Percentiles rank a stretch among this genome's conserved stretches.
These are phyloP conservation scores for Pistacia integerrima DNA, from an alignment of 345 rosid species.

Conservation along the genomic window DNA sequence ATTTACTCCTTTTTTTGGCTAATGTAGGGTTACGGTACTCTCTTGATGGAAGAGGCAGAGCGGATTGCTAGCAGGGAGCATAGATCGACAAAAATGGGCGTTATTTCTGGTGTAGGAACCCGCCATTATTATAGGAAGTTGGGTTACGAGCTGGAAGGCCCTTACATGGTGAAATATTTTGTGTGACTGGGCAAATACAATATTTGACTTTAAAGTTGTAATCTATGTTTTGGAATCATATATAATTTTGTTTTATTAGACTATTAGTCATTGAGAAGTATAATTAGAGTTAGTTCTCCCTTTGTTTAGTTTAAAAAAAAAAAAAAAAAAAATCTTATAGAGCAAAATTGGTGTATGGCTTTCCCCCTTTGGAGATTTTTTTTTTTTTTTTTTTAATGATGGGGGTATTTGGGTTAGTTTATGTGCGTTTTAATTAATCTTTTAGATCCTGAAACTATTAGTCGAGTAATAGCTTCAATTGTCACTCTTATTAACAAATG, in stretches of 20 bases:
- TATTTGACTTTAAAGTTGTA: slow-evolving; percentile 30
- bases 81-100: slow-evolving; percentile 77
- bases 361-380: not conserved
- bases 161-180: slow-evolving; percentile 91
- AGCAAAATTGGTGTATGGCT: not conserved
- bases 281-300: not conserved
- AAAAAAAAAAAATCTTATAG: not conserved
- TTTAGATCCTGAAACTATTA: too few species aligned
- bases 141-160: slow-evolving; percentile 95
- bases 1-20: not conserved
- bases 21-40: slow-evolving; percentile 88
- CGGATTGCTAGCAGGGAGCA: slow-evolving; percentile 78
- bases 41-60: slow-evolving; percentile 98
- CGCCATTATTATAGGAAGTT: slow-evolving; percentile 92
- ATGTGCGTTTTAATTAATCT: too few species aligned
- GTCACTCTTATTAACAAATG: too few species aligned
- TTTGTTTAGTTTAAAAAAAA: not conserved
- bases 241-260: not conserved
- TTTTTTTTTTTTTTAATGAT: too few species aligned
- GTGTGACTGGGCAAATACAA: slow-evolving; percentile 24
- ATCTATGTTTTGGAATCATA: not conserved
- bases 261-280: not conserved
- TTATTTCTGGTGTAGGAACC: slow-evolving; percentile 95
- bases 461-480: too few species aligned
- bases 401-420: too few species aligned